A percentile compares a stretch with the other conserved stretches of the same genome.
Evolutionary conservation across 768 basidiomycete species (phyloP).

Genomic region (Tricholoma flavovirens): DNA sequence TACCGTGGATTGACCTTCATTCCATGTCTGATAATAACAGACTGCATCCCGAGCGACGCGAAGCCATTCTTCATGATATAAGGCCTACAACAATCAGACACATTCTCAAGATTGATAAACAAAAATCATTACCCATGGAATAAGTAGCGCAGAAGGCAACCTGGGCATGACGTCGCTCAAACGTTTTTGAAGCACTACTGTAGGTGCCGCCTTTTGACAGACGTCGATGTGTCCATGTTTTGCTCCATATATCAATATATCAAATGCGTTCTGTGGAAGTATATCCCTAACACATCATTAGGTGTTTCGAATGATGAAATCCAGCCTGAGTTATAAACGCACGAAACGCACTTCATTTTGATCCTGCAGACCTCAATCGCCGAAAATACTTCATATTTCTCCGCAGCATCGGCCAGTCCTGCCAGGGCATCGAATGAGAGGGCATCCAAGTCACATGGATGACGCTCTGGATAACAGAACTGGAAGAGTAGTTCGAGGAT

Average conservation of each 20-base stretch:
- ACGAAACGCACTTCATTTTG: not conserved
- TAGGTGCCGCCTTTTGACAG: not conserved
- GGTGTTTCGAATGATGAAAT: too few species aligned
- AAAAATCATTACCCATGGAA: not conserved
- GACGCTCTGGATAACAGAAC: conserved; percentile 10
- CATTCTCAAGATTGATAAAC: not conserved
- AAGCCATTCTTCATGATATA: not conserved
- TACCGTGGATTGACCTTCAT: not conserved
- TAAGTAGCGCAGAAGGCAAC: not conserved
- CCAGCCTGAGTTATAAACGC: not conserved
- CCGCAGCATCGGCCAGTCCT: not conserved
- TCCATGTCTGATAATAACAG: not conserved
- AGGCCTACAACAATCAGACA: not conserved
- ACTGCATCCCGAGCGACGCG: not conserved
- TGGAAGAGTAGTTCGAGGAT: conserved; percentile 5
- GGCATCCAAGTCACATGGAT: not conserved
- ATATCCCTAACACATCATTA: not conserved
- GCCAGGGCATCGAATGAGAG: not conserved
- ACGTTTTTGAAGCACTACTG: not conserved
- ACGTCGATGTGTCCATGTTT: not conserved
- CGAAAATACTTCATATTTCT: conserved; percentile 1
- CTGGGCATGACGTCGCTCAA: not conserved
- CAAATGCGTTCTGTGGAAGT: not conserved
- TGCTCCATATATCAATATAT: not conserved
- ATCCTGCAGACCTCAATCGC: not conserved